These are phyloP conservation scores for Larix kaempferi DNA, from an alignment of 75 land plant species.

Conservation along the genomic window DNA sequence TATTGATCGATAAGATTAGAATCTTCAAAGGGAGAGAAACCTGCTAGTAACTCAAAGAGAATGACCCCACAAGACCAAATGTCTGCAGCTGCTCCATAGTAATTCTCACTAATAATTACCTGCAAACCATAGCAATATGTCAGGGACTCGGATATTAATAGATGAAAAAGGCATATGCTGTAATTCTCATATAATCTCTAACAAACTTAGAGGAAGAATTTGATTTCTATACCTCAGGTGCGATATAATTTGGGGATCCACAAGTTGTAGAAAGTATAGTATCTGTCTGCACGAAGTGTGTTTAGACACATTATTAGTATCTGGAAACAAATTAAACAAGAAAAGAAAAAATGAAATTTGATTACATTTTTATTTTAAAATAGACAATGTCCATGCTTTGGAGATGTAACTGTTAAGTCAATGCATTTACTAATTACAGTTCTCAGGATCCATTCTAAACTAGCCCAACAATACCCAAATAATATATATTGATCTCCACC, in stretches of 20 bases:
- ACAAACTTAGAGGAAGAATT: too few species aligned
- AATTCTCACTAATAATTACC: conserved; percentile 37
- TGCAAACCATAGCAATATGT: conserved; percentile 2
- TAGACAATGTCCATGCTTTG: too few species aligned
- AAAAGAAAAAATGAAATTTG: background rate
- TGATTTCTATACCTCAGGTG: conserved; percentile 32
- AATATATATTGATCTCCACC: too few species aligned
- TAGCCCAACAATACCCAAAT: background rate
- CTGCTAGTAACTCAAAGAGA: conserved; percentile 58
- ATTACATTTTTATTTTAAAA: too few species aligned
- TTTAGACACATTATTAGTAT: background rate
- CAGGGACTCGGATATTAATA: conserved; percentile 7
- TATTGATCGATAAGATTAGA: conserved; percentile 33
- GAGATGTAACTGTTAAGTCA: too few species aligned
- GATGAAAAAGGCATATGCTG: background rate
- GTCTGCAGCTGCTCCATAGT: conserved; percentile 62
- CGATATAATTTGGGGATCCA: conserved; percentile 74
- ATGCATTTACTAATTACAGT: background rate
- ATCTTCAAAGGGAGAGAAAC: conserved; percentile 60
- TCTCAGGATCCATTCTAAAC: background rate
- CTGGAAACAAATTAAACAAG: background rate
- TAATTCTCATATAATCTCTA: background rate
- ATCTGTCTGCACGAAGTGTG: conserved; percentile 33
- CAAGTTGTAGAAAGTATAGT: conserved; percentile 55
- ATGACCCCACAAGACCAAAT: conserved; percentile 71